Conservation (phyloP, 2,329 filamentous ascomycete species). For the Colletotrichum brevisporum region DNA sequence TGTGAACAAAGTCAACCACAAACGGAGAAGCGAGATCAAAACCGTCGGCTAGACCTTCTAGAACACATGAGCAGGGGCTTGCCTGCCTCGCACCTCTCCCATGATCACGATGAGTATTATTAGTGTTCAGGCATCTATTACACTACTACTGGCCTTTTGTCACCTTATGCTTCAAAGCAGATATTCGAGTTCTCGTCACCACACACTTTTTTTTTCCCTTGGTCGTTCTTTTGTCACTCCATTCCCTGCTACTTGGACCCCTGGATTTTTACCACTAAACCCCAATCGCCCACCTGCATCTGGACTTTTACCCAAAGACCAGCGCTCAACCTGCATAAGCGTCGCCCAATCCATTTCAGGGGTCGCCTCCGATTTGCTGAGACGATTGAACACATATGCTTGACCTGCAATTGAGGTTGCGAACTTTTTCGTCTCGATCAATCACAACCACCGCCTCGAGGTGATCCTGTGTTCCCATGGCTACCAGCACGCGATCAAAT, state of each 20-base stretch:
- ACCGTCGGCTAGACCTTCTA: constrained; percentile 26
- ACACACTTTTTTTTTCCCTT: neutral
- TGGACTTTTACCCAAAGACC: constrained; percentile 34
- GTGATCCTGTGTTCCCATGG: neutral
- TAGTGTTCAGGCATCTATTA: too few species aligned
- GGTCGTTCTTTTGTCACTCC: neutral
- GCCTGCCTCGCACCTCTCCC: constrained; percentile 28
- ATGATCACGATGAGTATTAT: constrained; percentile 21
- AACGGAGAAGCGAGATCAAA: constrained; percentile 1
- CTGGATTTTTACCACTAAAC: constrained; percentile 35
- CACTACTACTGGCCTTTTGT: too few species aligned
- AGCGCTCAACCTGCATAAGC: constrained; percentile 40
- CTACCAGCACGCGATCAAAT: constrained; percentile 27
- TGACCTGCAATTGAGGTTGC: constrained; percentile 19
- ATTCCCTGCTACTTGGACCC: constrained; percentile 33
- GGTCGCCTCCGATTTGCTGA: constrained; percentile 31
- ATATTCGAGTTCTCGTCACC: constrained; percentile 11
- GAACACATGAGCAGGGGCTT: constrained; percentile 27
- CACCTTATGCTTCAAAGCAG: constrained; percentile 33
- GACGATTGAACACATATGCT: constrained; percentile 19
- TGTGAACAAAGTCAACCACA: constrained; percentile 28
- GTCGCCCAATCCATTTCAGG: constrained; percentile 36
- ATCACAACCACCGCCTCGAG: constrained; percentile 8
- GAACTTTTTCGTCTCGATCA: constrained; percentile 17
- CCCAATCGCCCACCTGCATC: constrained; percentile 37